These are phyloP conservation scores for Trichoderma polysporum DNA, from an alignment of 2,329 filamentous ascomycete species.

Conservation along the genomic window DNA sequence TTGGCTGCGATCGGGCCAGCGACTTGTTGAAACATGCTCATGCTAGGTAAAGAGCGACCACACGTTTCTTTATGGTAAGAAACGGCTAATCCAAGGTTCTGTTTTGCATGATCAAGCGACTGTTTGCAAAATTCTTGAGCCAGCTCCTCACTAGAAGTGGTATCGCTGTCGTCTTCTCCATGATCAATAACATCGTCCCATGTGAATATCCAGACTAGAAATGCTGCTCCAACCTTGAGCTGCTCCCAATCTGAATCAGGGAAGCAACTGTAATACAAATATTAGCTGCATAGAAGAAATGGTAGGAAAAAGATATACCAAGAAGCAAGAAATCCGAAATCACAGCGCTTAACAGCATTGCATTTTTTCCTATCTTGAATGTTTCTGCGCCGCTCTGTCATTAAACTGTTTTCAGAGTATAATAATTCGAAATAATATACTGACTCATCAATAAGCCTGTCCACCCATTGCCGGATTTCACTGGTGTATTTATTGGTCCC, in stretches of 20 bases:
- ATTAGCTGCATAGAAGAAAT: background rate
- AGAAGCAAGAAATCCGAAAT: slow-evolving; percentile 5
- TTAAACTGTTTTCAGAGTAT: background rate
- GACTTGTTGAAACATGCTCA: background rate
- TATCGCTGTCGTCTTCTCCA: background rate
- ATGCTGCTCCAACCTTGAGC: background rate
- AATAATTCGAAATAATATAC: background rate
- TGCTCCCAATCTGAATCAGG: slow-evolving; percentile 4
- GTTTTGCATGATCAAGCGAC: background rate
- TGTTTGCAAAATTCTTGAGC: background rate
- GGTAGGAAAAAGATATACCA: background rate
- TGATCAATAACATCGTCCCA: slow-evolving; percentile 14
- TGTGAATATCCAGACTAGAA: slow-evolving; percentile 10
- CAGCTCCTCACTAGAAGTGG: background rate
- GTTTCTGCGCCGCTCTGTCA: background rate
- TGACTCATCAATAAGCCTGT: background rate
- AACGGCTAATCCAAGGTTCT: background rate
- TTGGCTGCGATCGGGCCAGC: background rate
- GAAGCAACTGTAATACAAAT: background rate
- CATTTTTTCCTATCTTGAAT: background rate
- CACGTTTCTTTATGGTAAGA: too few relatives aligned
- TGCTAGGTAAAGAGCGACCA: background rate
- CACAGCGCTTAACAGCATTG: background rate
- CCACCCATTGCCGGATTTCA: slow-evolving; percentile 6
- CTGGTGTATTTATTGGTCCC: background rate